A percentile compares a stretch with the other conserved stretches of the same genome.
Conservation (phyloP, 2,329 filamentous ascomycete species). For the Colletotrichum sp. region DNA sequence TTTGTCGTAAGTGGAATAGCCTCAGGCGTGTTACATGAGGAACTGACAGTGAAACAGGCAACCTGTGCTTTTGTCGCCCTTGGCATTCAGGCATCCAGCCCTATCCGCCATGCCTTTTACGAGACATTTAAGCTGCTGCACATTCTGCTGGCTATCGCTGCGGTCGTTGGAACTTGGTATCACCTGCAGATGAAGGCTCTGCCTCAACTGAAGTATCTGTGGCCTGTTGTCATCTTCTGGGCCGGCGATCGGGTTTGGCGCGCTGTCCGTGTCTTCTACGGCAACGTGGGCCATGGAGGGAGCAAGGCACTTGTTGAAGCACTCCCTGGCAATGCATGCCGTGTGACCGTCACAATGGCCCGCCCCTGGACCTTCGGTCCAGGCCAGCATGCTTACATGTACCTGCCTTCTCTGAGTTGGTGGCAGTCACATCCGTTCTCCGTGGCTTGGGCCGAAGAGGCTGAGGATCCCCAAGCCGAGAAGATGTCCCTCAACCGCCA, state of each 20-base stretch:
- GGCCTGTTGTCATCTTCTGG: slow-evolving; percentile 72
- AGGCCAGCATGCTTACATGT: slow-evolving; percentile 81
- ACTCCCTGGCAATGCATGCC: slow-evolving; percentile 76
- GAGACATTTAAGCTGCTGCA: slow-evolving; percentile 79
- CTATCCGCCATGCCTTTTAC: slow-evolving; percentile 79
- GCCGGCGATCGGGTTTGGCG: slow-evolving; percentile 66
- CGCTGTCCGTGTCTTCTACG: slow-evolving; percentile 64
- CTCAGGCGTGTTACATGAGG: slow-evolving; percentile 3
- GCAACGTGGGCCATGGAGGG: slow-evolving; percentile 71
- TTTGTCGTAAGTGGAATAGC: slow-evolving; percentile 59
- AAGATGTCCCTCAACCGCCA: slow-evolving; percentile 65
- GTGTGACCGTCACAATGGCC: slow-evolving; percentile 76
- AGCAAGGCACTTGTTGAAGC: slow-evolving; percentile 76
- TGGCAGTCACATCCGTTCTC: slow-evolving; percentile 84
- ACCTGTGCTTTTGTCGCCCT: slow-evolving; percentile 67
- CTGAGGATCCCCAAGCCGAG: slow-evolving; percentile 53
- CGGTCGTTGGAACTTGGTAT: slow-evolving; percentile 70
- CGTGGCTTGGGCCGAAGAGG: slow-evolving; percentile 77
- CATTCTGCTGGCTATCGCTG: slow-evolving; percentile 65
- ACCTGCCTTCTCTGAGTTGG: slow-evolving; percentile 74
- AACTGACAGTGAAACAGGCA: slow-evolving; percentile 42
- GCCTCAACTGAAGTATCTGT: slow-evolving; percentile 63
- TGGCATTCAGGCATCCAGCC: slow-evolving; percentile 71
- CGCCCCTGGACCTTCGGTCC: slow-evolving; percentile 79
- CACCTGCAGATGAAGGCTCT: slow-evolving; percentile 63